Base-by-base conservation (phyloP, 495 filamentous ascomycete genomes). In the Lasiosphaeriaceae sp. region DNA sequence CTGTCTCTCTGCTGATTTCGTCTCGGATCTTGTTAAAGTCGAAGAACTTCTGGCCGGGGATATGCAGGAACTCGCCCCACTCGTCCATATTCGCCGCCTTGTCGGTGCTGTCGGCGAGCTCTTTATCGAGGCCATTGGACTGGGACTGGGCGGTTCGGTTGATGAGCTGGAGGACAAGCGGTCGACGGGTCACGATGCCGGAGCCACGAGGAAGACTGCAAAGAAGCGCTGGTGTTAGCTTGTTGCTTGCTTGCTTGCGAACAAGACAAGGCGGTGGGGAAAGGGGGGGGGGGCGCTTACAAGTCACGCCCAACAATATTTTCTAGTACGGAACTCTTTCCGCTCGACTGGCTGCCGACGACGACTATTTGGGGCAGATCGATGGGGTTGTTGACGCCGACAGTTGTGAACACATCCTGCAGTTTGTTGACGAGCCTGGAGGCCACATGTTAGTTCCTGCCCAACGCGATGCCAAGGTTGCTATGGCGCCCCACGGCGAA, bases 21-120 rank as follows among this genome's bases (percentile, higher is more conserved):
- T 99, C 95, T 58, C 95, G 85, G 64, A 99, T 96, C 81, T 97
- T 96, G 81, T 96, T 95, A 80, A 99, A 99, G 74, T 99, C 95
- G 78, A 84, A 85, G 81, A 96, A 97, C 77, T 97, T 97, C 78
- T 99, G 89, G 62, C 94, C 94, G 35, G 94, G 95, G 56, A 99
- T 90, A 71, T 99, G 95, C 50, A 97, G 80, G 74, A 99, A 99
- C 79, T 99, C 95, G 75, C 94, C 95, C 86, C 96, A 97, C 74
- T 99, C 95, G 68, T 97, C 92, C 26, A 83, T 70, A 72, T 99
- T 99, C 61, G 90, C 86, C 56, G 90, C 90, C 67, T 86, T 86
- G 72, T 97, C 94, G 55, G 62, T 71, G 51, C 67, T 76, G 45
- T 63, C 80, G 23, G 84, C 80, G 59, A 93, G 79, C 43, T 87